Evolutionary conservation across 2,329 filamentous ascomycete species (phyloP).

Genomic region (Paraphaeosphaeria sporulosa): DNA sequence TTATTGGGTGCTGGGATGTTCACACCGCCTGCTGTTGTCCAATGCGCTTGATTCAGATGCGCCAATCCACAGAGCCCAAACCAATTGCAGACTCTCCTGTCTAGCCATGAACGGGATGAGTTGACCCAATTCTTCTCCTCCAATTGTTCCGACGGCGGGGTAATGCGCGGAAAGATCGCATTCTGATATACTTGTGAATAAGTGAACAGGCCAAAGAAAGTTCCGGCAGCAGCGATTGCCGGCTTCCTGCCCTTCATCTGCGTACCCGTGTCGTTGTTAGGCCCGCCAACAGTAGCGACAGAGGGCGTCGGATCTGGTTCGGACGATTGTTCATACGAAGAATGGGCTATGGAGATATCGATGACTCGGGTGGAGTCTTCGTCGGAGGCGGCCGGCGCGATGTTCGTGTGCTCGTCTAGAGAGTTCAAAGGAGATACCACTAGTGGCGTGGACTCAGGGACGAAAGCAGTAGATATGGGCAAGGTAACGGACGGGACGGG

Average conservation of each 20-base stretch:
- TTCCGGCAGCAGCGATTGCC: conserved; percentile 43
- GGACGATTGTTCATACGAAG: conserved; percentile 31
- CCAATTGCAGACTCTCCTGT: conserved; percentile 71
- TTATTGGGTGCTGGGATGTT: conserved; percentile 24
- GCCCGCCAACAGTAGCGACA: conserved; percentile 22
- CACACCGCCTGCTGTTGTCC: conserved; percentile 49
- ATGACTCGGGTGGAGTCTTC: conserved; percentile 31
- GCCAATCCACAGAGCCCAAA: conserved; percentile 79
- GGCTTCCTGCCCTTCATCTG: conserved; percentile 48
- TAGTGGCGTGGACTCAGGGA: conserved; percentile 37
- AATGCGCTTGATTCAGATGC: conserved; percentile 65
- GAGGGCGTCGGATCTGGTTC: conserved; percentile 26
- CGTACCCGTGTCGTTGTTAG: conserved; percentile 26
- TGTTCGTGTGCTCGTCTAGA: conserved; percentile 21
- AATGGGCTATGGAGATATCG: conserved; percentile 36
- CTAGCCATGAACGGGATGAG: conserved; percentile 49
- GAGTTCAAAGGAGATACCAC: conserved; percentile 26
- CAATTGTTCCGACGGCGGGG: conserved; percentile 39
- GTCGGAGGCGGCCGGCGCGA: conserved; percentile 41
- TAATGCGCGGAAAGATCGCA: conserved; percentile 40
- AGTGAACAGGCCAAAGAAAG: conserved; percentile 46
- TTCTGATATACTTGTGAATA: conserved; percentile 49
- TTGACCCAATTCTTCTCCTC: conserved; percentile 47
- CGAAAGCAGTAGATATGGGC: conserved; percentile 29
- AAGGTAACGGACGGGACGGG: conserved; percentile 33